Evolutionary conservation across 345 rosid species (phyloP).

Genomic region (sweet orange (Citrus sinensis)): DNA sequence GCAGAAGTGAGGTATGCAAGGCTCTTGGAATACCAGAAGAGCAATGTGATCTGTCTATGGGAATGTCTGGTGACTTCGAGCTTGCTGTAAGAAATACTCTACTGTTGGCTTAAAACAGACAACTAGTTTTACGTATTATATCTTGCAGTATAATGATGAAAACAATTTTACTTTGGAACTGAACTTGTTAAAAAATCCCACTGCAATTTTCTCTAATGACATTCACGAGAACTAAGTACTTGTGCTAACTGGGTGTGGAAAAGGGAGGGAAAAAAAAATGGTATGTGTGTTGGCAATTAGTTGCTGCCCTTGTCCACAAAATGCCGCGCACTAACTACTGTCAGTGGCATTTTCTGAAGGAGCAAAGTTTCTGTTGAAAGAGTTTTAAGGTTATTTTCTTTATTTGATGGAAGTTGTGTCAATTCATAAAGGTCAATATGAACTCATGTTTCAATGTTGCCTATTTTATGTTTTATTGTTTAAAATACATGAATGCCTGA

Average conservation of each 20-base stretch:
- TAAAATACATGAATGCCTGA: neutral
- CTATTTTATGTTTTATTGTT: neutral
- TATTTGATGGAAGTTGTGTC: neutral
- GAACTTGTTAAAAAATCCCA: neutral
- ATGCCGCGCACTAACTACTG: neutral
- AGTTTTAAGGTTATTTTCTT: neutral
- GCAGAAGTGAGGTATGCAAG: constrained; percentile 88
- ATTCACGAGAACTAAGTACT: neutral
- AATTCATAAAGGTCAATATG: neutral
- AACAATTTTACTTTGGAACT: neutral
- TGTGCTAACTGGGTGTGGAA: neutral
- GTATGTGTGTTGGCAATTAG: neutral
- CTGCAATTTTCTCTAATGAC: neutral
- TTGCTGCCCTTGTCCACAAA: neutral
- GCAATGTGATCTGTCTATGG: constrained; percentile 95
- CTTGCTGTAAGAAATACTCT: constrained; percentile 63
- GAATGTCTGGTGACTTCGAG: constrained; percentile 95
- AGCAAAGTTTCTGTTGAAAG: neutral
- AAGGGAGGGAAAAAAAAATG: too few species aligned
- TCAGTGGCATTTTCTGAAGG: neutral
- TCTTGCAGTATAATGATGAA: neutral
- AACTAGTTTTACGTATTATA: neutral
- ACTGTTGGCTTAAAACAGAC: neutral
- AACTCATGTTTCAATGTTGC: neutral
- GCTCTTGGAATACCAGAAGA: constrained; percentile 76